phyloP scores from a whole-genome alignment of 139 green algal species.

The Edaphochlamys debaryana region DNA sequence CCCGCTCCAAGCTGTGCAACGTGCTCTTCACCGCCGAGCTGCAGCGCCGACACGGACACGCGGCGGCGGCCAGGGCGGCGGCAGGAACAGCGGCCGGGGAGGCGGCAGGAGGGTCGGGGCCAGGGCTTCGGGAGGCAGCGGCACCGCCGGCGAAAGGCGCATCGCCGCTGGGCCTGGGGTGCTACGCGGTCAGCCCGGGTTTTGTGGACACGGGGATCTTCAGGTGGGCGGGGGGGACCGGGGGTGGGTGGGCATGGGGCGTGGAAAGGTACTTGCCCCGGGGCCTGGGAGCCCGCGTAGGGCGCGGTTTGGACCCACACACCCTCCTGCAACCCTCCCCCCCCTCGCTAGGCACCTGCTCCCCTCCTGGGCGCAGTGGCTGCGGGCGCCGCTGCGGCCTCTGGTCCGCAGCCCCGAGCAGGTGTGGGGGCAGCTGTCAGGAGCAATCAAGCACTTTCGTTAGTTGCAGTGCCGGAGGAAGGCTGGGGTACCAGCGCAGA shows the following conservation, averaged over 20 bases:
- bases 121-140: no score
- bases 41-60: conserved; percentile 46
- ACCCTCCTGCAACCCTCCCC: neutral
- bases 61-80: neutral
- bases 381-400: conserved; percentile 10
- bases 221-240: neutral
- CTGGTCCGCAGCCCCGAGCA: neutral
- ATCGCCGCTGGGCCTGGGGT: neutral
- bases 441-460: no score
- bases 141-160: no score
- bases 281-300: no score
- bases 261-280: neutral
- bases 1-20: conserved; percentile 76
- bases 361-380: conserved; percentile 8
- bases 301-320: no score
- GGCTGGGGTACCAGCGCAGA: no score
- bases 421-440: conserved; percentile 2
- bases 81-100: neutral
- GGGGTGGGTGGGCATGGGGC: no score
- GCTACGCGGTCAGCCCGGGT: neutral
- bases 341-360: conserved; percentile 6
- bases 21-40: conserved; percentile 68
- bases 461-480: no score
- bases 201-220: conserved; percentile 21
- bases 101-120: neutral